Evolutionary conservation across 192 early-diverging fungal genomes (phyloP), one percentile per base, ranked within the genome.

Genomic region (Coemansia umbellata): DNA sequence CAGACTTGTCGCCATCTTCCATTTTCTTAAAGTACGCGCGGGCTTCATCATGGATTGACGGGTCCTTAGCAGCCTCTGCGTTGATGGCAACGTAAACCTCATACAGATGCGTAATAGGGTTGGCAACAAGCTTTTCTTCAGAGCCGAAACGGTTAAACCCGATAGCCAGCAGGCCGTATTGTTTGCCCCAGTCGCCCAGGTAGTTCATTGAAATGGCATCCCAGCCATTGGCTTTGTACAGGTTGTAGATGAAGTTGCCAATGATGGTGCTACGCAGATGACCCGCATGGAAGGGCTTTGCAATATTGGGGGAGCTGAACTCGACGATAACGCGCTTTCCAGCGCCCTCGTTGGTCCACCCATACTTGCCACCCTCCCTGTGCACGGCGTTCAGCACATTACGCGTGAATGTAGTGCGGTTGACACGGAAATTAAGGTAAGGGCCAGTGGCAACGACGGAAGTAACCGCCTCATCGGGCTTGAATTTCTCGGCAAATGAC

Each of bases 161-260:
- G 44, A 98, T 74, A 37, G 94, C 94, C 63, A 97, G 81, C 53
- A 96, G 76, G 57, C 93, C 97, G 65, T 93, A 99, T 79, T 98
- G 95, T 74, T 95, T 99, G 53, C 97, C 97, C 97, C 97, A 99
- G 70, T 99, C 95, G 50, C 97, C 97, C 27, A 99, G 78, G 72
- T 99, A 95, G 82, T 99, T 99, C 80, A 97, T 90, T 32, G 84
- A 78, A 40, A 94, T 78, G n/a, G 85, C 86, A n/a, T 91, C 85
- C 79, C 87, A 93, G 8, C 95, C 97, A 52, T 90, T 86, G 28
- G 88, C 91, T 40, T 84, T 69, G 66, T 91, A 81, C 17, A 88
- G 81, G 44, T 94, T 89, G 60, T 77, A 78, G 50, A 98, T 80
- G 70, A 95, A 93, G 66, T 88, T 86, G 63, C 97, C 97, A 56